Evolutionary conservation across 2,329 filamentous ascomycete genomes (phyloP), one percentile per base, ranked within the genome.

Genomic region (Clonostachys rhizophaga): DNA sequence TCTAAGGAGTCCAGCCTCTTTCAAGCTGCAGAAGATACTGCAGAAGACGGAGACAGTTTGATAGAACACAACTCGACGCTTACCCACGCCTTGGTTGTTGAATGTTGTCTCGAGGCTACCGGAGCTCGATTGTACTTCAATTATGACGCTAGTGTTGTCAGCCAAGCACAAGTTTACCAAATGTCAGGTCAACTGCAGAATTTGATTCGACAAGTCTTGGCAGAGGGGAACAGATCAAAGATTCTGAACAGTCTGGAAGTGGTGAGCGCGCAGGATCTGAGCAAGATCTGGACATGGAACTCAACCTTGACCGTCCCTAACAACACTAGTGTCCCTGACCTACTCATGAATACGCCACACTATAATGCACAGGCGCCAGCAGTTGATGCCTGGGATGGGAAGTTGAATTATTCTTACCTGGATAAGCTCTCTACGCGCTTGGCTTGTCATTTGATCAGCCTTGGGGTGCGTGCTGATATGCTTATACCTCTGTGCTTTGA

Each of bases 401-500:
- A 42, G 5, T 42, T 54, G 37, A 58, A 56, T 2, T 58, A 58
- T 44, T 40, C 20, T 9, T 50, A 59, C 20, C 48, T 62, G n/a
- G 54, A 60, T 14, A 45, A 39, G 4, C 30, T 52, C 4, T 58
- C 57, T 6, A 49, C 40, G 10, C 46, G 45, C 2, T 48, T 58
- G 18, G 58, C 59, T 4, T 30, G 40, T 16, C 34, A 36, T 36
- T 45, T 56, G 13, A 34, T 43, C 9, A 14, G 34, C 18, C 11
- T 41, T 0, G 48, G 48, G 7, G 30, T 52, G 5, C n/a, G 41
- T 2, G 11, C 42, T 6, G 48, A 44, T 8, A 47, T 45, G 5
- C 41, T 59, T 9, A 51, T 62, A 17, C 57, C 58, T 5, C 48
- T 62, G 2, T 54, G 53, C 14, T 56, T 62, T n/a, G 56, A 58